Evolutionary conservation across 23 red algal genomes (phyloP).

Genomic region (Pyropia haitanensis): DNA sequence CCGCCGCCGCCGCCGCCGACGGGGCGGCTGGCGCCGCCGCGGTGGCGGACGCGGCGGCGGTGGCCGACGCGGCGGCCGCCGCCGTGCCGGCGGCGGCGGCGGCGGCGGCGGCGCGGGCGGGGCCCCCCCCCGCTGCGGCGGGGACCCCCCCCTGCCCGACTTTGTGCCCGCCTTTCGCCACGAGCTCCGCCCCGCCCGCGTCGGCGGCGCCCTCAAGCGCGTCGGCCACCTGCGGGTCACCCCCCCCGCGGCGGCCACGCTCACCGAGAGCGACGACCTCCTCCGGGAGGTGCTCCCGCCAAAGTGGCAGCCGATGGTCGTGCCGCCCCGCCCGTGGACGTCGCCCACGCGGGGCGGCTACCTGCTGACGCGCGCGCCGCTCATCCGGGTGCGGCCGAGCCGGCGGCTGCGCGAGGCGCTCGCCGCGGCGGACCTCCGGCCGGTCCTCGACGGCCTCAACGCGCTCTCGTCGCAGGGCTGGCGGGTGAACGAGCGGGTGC

Average conservation of each 20-base stretch:
- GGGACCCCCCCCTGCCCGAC: not conserved
- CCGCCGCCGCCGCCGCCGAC: too few species aligned
- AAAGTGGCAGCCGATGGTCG: conserved; percentile 77
- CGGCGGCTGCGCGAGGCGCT: conserved; percentile 35
- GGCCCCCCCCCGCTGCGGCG: too few species aligned
- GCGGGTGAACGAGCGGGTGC: conserved; percentile 56
- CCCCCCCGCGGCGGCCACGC: conserved; percentile 13
- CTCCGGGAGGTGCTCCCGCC: conserved; percentile 30
- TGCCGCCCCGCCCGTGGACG: conserved; percentile 73
- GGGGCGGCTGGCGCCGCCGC: too few species aligned
- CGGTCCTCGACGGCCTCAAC: conserved; percentile 70
- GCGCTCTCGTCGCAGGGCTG: conserved; percentile 59
- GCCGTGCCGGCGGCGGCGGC: too few species aligned
- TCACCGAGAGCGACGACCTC: conserved; percentile 22
- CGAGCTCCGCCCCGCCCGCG: conserved; percentile 10
- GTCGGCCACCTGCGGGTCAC: conserved; percentile 36
- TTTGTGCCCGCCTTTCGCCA: conserved; percentile 57
- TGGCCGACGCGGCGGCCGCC: too few species aligned
- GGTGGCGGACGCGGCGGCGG: too few species aligned
- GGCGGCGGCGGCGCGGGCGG: too few species aligned
- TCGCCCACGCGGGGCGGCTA: conserved; percentile 47
- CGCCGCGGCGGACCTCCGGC: conserved; percentile 30
- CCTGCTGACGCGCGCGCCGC: conserved; percentile 24
- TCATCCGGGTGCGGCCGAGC: conserved; percentile 39
- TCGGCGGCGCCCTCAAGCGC: not conserved